Evolutionary conservation across 1,284 basidiomycete species (phyloP).

Genomic region (Trichosporon sp.): DNA sequence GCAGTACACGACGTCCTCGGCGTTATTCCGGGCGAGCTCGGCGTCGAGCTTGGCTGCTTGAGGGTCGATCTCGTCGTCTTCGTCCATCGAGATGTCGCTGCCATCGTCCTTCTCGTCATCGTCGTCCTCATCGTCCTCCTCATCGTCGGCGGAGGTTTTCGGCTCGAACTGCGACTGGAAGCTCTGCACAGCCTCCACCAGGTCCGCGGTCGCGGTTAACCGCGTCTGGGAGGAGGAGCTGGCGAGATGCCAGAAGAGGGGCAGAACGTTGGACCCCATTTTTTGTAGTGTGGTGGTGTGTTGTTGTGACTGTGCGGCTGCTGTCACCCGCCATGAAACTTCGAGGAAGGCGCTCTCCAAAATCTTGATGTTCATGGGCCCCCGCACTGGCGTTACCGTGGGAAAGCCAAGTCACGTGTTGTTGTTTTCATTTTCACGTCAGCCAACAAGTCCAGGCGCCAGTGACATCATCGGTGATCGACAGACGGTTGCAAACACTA

Average conservation of each 20-base stretch:
- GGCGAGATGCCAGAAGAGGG: conserved; percentile 93
- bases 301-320: background rate
- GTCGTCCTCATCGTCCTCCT: conserved; percentile 47
- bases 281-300: conserved; percentile 8
- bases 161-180: conserved; percentile 65
- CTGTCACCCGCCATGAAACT: background rate
- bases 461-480: conserved; percentile 12
- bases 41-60: conserved; percentile 52
- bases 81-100: conserved; percentile 59
- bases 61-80: conserved; percentile 56
- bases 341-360: background rate
- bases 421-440: conserved; percentile 10
- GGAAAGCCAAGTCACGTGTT: conserved; percentile 1
- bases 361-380: conserved; percentile 12
- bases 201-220: conserved; percentile 80
- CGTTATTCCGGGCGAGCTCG: conserved; percentile 65
- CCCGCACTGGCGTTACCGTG: background rate
- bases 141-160: conserved; percentile 36
- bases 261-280: conserved; percentile 62
- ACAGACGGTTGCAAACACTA: background rate
- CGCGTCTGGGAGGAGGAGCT: conserved; percentile 76
- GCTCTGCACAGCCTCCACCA: conserved; percentile 75
- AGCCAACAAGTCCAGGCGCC: background rate
- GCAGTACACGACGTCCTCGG: conserved; percentile 85
- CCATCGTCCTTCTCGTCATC: conserved; percentile 61